Evolutionary conservation across 2,329 filamentous ascomycete species (phyloP).

Genomic region (Xylaria multiplex): DNA sequence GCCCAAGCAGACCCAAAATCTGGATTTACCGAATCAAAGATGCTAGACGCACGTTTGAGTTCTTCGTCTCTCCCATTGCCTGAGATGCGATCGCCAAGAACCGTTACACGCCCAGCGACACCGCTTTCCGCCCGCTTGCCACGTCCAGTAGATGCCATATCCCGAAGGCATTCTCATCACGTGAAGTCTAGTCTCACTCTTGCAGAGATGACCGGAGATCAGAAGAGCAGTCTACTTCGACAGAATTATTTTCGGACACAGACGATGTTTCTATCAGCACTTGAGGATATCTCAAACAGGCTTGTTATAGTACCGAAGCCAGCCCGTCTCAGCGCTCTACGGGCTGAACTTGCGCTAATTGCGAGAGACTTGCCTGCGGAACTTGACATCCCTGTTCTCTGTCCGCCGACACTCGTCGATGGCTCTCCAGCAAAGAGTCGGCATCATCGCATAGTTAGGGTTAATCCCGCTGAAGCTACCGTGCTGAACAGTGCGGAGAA

Average conservation of each 20-base stretch:
- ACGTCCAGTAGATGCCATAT: slow-evolving; percentile 60
- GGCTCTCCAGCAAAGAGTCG: slow-evolving; percentile 78
- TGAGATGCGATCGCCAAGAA: slow-evolving; percentile 64
- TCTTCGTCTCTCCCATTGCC: slow-evolving; percentile 75
- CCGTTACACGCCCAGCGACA: slow-evolving; percentile 64
- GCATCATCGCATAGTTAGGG: slow-evolving; percentile 83
- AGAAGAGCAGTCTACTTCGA: slow-evolving; percentile 77
- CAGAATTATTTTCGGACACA: slow-evolving; percentile 87
- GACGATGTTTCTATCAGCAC: slow-evolving; percentile 80
- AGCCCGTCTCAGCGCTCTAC: slow-evolving; percentile 80
- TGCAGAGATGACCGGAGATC: slow-evolving; percentile 69
- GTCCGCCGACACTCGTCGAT: slow-evolving; percentile 77
- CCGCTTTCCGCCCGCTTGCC: slow-evolving; percentile 66
- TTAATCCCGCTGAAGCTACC: slow-evolving; percentile 85
- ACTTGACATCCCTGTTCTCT: slow-evolving; percentile 84
- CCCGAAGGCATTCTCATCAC: slow-evolving; percentile 70
- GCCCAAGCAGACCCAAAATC: slow-evolving; percentile 51
- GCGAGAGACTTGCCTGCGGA: slow-evolving; percentile 84
- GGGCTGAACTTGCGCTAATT: slow-evolving; percentile 83
- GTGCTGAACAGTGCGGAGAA: slow-evolving; percentile 88
- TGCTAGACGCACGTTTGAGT: slow-evolving; percentile 70
- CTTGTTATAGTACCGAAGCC: slow-evolving; percentile 83
- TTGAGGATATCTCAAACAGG: slow-evolving; percentile 87
- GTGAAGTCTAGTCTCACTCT: slow-evolving; percentile 66
- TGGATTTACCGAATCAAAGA: slow-evolving; percentile 62